These are phyloP conservation scores for Monsonia emarginata DNA, from an alignment of 441 rosid species.

Conservation along the genomic window DNA sequence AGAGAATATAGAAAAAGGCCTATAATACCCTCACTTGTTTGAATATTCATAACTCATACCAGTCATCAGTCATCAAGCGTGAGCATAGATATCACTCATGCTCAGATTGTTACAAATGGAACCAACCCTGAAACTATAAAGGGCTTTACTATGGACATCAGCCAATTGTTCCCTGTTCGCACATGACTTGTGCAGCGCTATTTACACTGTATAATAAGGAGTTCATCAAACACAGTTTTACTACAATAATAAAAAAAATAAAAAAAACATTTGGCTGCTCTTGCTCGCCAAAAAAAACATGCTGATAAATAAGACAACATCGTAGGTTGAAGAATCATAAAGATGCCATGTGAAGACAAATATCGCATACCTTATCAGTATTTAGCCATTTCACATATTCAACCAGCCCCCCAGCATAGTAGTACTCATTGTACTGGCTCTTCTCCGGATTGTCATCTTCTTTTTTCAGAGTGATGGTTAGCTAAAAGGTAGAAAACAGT, in stretches of 20 bases:
- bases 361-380: slow-evolving; percentile 57
- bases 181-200: neutral
- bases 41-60: neutral
- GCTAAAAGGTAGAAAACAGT: slow-evolving; percentile 31
- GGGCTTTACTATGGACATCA: neutral
- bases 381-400: slow-evolving; percentile 94
- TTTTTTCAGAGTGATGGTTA: slow-evolving; percentile 54
- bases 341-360: neutral
- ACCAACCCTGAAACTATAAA: neutral
- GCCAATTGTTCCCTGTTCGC: neutral
- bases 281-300: neutral
- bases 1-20: neutral
- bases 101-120: neutral
- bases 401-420: slow-evolving; percentile 74
- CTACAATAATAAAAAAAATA: neutral
- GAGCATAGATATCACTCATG: neutral
- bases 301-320: neutral
- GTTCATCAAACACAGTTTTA: neutral
- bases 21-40: neutral
- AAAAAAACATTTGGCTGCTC: neutral
- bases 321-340: neutral
- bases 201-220: neutral
- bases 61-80: neutral
- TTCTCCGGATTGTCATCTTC: slow-evolving; percentile 56
- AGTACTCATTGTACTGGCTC: slow-evolving; percentile 50